Conservation (phyloP, 805 yeast species). For the Hanseniaspora vineae region DNA sequence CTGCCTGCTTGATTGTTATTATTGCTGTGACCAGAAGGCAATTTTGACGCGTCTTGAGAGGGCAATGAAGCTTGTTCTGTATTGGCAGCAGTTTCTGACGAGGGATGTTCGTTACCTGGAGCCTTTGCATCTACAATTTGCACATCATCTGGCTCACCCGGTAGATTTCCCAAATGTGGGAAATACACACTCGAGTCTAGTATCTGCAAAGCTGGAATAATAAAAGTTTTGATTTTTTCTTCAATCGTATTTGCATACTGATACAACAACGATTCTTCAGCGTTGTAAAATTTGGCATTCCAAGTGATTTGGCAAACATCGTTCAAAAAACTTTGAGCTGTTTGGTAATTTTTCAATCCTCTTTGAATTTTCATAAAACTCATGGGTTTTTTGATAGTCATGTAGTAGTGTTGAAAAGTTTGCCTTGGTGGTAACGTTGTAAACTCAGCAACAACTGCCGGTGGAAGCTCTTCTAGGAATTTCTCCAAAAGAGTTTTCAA, state of each 20-base stretch:
- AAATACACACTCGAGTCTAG: slow-evolving; percentile 24
- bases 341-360: slow-evolving; percentile 41
- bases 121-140: background rate
- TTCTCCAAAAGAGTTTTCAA: background rate
- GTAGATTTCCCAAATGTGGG: slow-evolving; percentile 55
- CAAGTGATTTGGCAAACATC: slow-evolving; percentile 79
- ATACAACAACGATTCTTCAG: slow-evolving; percentile 53
- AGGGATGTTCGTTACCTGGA: too few species aligned
- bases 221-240: slow-evolving; percentile 25
- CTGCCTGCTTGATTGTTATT: too few species aligned
- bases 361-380: slow-evolving; percentile 63
- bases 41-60: too few species aligned
- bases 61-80: too few species aligned
- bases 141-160: slow-evolving; percentile 28
- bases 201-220: slow-evolving; percentile 24
- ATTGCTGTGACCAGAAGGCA: too few species aligned
- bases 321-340: slow-evolving; percentile 54
- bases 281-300: slow-evolving; percentile 82
- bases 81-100: too few species aligned
- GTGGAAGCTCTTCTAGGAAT: background rate
- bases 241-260: slow-evolving; percentile 46
- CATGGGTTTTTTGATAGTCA: slow-evolving; percentile 65
- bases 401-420: slow-evolving; percentile 65
- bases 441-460: slow-evolving; percentile 7
- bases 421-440: slow-evolving; percentile 48